phyloP scores from a whole-genome alignment of 345 rosid species.

The Reutealis trisperma region DNA sequence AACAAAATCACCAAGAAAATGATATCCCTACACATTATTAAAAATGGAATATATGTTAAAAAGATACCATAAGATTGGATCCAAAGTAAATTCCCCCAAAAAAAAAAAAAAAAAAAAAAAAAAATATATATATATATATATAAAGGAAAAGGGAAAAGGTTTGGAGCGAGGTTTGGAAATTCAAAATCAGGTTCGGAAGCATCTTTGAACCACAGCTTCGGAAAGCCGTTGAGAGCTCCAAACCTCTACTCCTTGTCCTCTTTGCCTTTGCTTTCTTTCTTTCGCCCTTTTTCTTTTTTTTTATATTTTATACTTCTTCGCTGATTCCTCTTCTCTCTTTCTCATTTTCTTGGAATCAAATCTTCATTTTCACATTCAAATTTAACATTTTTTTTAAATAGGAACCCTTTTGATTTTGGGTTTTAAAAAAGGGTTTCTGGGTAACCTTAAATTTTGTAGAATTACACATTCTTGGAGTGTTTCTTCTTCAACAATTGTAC shows the following conservation, averaged over 20 bases:
- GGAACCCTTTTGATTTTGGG: not conserved
- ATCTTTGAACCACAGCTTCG: constrained; percentile 13
- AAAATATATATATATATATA: no score
- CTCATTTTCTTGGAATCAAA: constrained; percentile 11
- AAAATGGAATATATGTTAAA: no score
- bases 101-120: not conserved
- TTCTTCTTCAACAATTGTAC: not conserved
- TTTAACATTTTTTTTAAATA: not conserved
- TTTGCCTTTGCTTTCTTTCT: constrained; percentile 6
- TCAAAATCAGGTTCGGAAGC: constrained; percentile 38
- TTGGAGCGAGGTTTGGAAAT: constrained; percentile 28
- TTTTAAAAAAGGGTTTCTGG: not conserved
- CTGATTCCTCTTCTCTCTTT: not conserved
- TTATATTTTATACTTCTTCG: not conserved
- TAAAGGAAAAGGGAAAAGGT: not conserved
- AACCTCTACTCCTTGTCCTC: constrained; percentile 20
- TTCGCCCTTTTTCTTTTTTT: constrained; percentile 6
- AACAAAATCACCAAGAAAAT: no score
- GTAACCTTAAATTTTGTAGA: not conserved
- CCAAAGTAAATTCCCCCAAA: no score
- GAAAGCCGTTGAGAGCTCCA: constrained; percentile 46
- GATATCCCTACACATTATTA: no score
- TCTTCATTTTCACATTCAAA: not conserved
- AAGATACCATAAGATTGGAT: no score
- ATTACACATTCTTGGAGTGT: constrained; percentile 14